Percentiles rank a stretch among this genome's conserved stretches.
phyloP scores from a whole-genome alignment of 1,284 basidiomycete species.

The Tetrapyrgos nigripes region DNA sequence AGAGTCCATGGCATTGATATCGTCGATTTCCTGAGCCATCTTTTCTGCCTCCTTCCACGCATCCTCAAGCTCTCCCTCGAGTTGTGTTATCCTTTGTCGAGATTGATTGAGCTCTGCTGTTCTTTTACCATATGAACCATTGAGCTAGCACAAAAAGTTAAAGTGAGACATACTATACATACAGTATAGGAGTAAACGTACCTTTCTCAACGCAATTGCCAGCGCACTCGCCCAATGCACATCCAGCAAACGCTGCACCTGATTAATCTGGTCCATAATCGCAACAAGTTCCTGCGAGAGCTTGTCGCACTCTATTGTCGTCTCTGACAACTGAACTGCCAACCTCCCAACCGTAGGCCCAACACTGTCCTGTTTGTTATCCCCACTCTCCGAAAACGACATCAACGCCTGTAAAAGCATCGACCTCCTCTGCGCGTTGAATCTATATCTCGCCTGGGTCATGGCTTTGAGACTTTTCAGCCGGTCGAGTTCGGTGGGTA shows the following conservation, averaged over 20 bases:
- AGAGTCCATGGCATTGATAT: constrained; percentile 36
- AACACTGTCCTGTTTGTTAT: constrained; percentile 36
- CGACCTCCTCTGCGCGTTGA: constrained; percentile 69
- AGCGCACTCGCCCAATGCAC: constrained; percentile 75
- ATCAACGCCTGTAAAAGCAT: constrained; percentile 75
- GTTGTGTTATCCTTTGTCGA: constrained; percentile 52
- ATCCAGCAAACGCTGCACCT: constrained; percentile 65
- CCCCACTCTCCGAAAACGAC: constrained; percentile 39
- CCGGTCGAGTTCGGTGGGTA: constrained; percentile 63
- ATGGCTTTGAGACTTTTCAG: constrained; percentile 54
- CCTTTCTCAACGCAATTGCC: constrained; percentile 76
- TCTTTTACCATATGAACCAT: constrained; percentile 71
- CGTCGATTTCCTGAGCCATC: constrained; percentile 72
- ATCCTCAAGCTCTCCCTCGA: constrained; percentile 78
- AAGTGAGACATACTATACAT: constrained; percentile 12
- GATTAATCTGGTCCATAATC: constrained; percentile 65
- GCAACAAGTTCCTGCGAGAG: constrained; percentile 61
- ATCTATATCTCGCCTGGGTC: constrained; percentile 71
- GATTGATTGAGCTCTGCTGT: constrained; percentile 58
- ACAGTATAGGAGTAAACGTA: constrained; percentile 25
- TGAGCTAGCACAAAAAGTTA: constrained; percentile 47
- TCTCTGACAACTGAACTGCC: constrained; percentile 63
- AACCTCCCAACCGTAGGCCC: constrained; percentile 42
- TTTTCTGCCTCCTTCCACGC: constrained; percentile 80
- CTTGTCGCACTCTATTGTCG: constrained; percentile 63